A percentile compares a stretch with the other conserved stretches of the same genome.
Conservation (phyloP, 1,284 basidiomycete genomes). For the Phlebopus sp. region DNA sequence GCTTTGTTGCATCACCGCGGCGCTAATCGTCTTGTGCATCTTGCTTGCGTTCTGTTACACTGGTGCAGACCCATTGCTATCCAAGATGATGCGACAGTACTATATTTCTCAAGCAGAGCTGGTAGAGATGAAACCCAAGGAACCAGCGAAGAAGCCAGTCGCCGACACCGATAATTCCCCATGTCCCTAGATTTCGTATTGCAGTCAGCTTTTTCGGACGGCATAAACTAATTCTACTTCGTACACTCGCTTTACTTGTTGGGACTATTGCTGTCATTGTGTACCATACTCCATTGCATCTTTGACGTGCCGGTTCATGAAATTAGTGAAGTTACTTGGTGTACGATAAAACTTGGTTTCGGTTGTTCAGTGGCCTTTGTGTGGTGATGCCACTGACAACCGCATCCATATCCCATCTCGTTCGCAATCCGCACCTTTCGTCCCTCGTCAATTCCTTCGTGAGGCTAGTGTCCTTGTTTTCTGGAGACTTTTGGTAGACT, state of each 20-base stretch:
- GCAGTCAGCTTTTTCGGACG: conserved; percentile 1
- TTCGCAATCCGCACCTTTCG: neutral
- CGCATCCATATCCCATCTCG: neutral
- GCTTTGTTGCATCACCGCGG: conserved; percentile 46
- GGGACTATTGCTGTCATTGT: conserved; percentile 8
- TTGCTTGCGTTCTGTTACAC: conserved; percentile 43
- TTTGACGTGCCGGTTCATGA: neutral
- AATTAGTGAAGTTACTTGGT: neutral
- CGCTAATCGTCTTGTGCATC: conserved; percentile 39
- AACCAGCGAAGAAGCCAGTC: conserved; percentile 6
- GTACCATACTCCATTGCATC: neutral
- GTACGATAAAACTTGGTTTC: neutral
- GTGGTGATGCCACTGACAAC: neutral
- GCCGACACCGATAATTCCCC: neutral
- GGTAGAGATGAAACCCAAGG: conserved; percentile 11
- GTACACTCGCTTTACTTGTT: conserved; percentile 2
- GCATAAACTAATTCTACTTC: neutral
- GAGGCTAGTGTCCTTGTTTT: conserved; percentile 2
- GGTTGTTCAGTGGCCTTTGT: neutral
- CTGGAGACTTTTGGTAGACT: neutral
- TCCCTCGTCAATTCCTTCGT: conserved; percentile 2
- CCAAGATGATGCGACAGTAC: conserved; percentile 21
- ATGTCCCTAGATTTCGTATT: conserved; percentile 4
- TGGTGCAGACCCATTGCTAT: conserved; percentile 46
- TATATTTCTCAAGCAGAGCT: conserved; percentile 12